These are phyloP conservation scores for Starmera amethionina DNA, from an alignment of 805 yeast species.

Conservation along the genomic window DNA sequence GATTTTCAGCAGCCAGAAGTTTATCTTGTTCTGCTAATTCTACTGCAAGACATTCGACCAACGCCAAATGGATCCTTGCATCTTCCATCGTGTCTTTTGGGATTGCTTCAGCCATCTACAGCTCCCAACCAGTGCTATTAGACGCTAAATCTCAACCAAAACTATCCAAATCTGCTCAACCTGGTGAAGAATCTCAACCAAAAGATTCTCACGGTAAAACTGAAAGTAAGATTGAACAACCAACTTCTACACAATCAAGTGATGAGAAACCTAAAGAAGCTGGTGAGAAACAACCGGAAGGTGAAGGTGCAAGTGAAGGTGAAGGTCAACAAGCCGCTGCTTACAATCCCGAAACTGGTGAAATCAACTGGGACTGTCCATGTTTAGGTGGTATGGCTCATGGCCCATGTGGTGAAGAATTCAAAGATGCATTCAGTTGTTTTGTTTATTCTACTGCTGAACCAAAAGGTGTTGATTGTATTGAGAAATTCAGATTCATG, in stretches of 20 bases:
- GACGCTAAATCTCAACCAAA: constrained; percentile 7
- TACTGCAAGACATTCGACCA: not conserved
- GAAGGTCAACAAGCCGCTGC: constrained; percentile 50
- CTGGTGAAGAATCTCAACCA: not conserved
- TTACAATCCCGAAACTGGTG: constrained; percentile 94
- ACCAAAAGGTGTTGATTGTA: constrained; percentile 95
- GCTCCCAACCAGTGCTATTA: constrained; percentile 10
- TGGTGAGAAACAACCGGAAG: constrained; percentile 1
- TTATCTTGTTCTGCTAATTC: constrained; percentile 5
- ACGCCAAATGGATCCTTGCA: constrained; percentile 10
- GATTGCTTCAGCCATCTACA: constrained; percentile 6
- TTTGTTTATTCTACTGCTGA: constrained; percentile 90
- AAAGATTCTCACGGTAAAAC: not conserved
- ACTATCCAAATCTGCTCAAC: constrained; percentile 1
- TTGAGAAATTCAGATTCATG: constrained; percentile 84
- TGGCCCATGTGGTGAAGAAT: constrained; percentile 97
- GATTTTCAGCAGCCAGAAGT: constrained; percentile 2
- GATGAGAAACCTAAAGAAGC: not conserved
- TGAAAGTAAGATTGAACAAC: constrained; percentile 1
- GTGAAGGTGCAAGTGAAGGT: constrained; percentile 8
- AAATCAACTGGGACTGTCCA: constrained; percentile 99
- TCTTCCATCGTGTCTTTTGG: constrained; percentile 10
- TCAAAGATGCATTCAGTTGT: constrained; percentile 89
- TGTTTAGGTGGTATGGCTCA: constrained; percentile 98
- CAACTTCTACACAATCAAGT: constrained; percentile 1